Evolutionary conservation across 208 protist species (phyloP).

Genomic region (Trypanosoma melophagium): DNA sequence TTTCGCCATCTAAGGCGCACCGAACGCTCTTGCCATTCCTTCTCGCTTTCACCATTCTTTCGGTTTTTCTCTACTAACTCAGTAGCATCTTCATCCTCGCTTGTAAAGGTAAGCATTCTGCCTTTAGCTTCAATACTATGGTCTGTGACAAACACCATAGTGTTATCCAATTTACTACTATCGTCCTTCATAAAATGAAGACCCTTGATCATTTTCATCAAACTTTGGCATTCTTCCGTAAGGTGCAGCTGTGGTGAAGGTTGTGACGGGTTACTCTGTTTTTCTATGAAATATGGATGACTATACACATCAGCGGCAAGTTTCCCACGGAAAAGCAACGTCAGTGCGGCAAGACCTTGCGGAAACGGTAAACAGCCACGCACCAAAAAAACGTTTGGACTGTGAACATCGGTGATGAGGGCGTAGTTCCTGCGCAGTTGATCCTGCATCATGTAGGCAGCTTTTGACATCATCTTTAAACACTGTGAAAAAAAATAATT

Average conservation of each 20-base stretch:
- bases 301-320: conserved; percentile 74
- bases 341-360: conserved; percentile 60
- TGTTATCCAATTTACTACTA: conserved; percentile 79
- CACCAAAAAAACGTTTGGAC: conserved; percentile 61
- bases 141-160: conserved; percentile 76
- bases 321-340: conserved; percentile 57
- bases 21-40: conserved; percentile 11
- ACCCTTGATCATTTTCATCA: conserved; percentile 80
- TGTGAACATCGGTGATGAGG: conserved; percentile 59
- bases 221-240: conserved; percentile 80
- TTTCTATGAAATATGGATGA: conserved; percentile 87
- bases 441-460: conserved; percentile 83
- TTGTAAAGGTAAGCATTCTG: conserved; percentile 43
- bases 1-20: conserved; percentile 12
- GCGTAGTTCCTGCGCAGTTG: conserved; percentile 64
- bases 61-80: conserved; percentile 1
- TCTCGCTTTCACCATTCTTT: conserved; percentile 9
- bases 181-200: conserved; percentile 85
- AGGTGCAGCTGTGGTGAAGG: conserved; percentile 83
- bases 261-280: conserved; percentile 81
- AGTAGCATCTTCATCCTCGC: conserved; percentile 17
- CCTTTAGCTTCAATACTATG: conserved; percentile 49
- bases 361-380: conserved; percentile 71
- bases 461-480: conserved; percentile 76
- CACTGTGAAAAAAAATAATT: too few relatives aligned